Base-by-base conservation (phyloP, 164 flowering plant species). In the Euptelea pleiosperma region DNA sequence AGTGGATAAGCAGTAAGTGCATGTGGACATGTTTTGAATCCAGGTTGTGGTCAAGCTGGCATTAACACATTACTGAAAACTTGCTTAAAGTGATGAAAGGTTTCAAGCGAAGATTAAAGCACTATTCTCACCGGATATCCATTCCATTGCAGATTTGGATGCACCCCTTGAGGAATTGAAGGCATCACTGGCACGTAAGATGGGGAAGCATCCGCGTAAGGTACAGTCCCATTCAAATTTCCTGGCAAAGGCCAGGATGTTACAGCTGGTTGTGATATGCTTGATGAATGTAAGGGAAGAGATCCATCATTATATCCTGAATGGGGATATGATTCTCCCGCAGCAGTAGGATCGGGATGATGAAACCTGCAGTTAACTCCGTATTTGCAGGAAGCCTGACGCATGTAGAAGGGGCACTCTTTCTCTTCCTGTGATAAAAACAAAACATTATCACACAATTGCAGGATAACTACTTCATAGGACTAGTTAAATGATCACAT, bases 261-360 rank as follows among this genome's bases (percentile, higher is more conserved):
- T 3, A 63, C 19, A 45, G 68, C 53, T 54, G 80, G 61, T 61
- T 67, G 82, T 36, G 81, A 69, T 39, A 70, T 45, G 55, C 64
- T 70, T 42, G 64, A 37, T 30, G 63, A 15, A 44, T 68, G 77
- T 25, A 80, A 46, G 12, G 80, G 55, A 65, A 70, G 30, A 50
- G 88, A 65, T 56, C 74, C 81, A 50, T 71, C 80, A 69, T 78
- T 82, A 44, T 68, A 77, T 31, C 73, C 81, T 40, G 78, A 55
- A 60, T 69, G 46, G 56, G 80, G 55, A 50, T 76, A 86, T 68
- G 50, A 22, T 48, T 71, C 80, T 18, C 73, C 76, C 0, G 54
- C 79, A 59, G 83, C 62, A 25, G 80, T 82, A n/a, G 92, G 96
- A 59, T 91, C 86, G 22, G 98, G 98, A 78, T 91, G 98, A 68